These are phyloP conservation scores for Nicotiana obtusifolia DNA, from an alignment of 257 asterid species.

Conservation along the genomic window DNA sequence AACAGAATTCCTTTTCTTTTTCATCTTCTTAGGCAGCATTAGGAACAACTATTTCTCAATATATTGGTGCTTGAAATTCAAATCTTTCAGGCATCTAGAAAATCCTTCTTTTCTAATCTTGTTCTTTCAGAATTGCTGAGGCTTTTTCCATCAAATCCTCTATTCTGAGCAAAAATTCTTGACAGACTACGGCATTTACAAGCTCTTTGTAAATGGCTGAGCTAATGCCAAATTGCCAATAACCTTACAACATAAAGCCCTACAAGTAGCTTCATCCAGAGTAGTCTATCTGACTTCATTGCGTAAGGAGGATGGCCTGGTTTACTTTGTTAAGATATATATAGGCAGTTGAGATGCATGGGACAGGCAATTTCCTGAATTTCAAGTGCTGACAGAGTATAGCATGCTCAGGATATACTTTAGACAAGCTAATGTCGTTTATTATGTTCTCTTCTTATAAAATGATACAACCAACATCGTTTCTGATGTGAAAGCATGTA, in stretches of 20 bases:
- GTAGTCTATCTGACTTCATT: neutral
- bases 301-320: neutral
- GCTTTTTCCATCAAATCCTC: neutral
- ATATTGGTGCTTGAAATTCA: neutral
- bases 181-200: neutral
- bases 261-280: conserved; percentile 2
- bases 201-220: neutral
- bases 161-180: neutral
- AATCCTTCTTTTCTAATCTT: neutral
- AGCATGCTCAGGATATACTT: neutral
- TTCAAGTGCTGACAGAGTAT: neutral
- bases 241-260: neutral
- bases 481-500: neutral
- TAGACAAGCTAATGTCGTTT: neutral
- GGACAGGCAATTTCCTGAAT: neutral
- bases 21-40: neutral
- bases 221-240: neutral
- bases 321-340: neutral
- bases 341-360: neutral
- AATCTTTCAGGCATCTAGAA: neutral
- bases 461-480: neutral
- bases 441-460: neutral
- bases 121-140: neutral
- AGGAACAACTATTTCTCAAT: neutral
- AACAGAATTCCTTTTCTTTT: neutral